Evolutionary conservation across 2,329 filamentous ascomycete genomes (phyloP).

Genomic region (Amylocarpus encephaloides): DNA sequence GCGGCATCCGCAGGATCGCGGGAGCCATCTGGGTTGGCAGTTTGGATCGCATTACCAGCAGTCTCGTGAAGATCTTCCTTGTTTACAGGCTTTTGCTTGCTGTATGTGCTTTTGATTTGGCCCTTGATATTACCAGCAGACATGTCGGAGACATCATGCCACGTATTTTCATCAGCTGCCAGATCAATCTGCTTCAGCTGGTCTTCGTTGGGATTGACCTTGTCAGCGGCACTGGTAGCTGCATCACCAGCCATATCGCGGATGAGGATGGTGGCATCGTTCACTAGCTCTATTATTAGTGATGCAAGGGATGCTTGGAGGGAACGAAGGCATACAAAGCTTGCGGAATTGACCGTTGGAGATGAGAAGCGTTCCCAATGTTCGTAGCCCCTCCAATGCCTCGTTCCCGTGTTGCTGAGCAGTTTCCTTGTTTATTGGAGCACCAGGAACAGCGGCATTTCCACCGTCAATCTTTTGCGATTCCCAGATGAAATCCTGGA

Average conservation of each 20-base stretch:
- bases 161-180: conserved; percentile 86
- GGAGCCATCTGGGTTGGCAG: conserved; percentile 49
- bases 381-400: conserved; percentile 77
- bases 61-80: conserved; percentile 56
- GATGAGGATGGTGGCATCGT: conserved; percentile 71
- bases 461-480: conserved; percentile 67
- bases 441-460: conserved; percentile 53
- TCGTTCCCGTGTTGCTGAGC: conserved; percentile 79
- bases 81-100: conserved; percentile 42
- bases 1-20: conserved; percentile 48
- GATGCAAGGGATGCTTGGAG: not conserved
- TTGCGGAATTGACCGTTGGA: conserved; percentile 73
- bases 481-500: conserved; percentile 97
- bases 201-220: conserved; percentile 72
- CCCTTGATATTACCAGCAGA: conserved; percentile 63
- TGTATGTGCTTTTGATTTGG: conserved; percentile 57
- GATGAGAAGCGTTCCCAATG: conserved; percentile 80
- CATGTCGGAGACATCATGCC: conserved; percentile 81
- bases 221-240: conserved; percentile 68
- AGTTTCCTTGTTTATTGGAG: conserved; percentile 67
- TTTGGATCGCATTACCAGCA: conserved; percentile 49
- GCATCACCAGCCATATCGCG: conserved; percentile 91
- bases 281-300: conserved; percentile 42
- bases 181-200: conserved; percentile 69
- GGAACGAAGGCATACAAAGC: conserved; percentile 13